These are phyloP conservation scores for Boletus rubropictus DNA, from an alignment of 768 basidiomycete species.

Conservation along the genomic window DNA sequence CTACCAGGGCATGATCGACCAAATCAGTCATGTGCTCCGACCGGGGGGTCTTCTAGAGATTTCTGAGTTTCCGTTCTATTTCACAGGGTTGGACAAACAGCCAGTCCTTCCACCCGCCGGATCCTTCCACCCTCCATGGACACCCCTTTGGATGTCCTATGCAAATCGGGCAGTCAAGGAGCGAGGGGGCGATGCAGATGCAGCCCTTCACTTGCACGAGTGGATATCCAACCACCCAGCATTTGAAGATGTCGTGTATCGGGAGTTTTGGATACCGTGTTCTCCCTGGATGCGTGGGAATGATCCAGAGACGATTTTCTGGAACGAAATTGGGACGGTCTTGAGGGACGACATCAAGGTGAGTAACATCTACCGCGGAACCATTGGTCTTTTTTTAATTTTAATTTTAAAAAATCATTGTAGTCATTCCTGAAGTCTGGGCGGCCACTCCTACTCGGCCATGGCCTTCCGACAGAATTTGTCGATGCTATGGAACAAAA, in stretches of 20 bases:
- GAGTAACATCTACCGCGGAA: slow-evolving; percentile 4
- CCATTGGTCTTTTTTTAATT: neutral
- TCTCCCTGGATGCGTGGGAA: slow-evolving; percentile 41
- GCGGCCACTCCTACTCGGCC: slow-evolving; percentile 61
- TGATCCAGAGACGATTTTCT: slow-evolving; percentile 25
- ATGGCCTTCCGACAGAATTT: slow-evolving; percentile 49
- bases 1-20: slow-evolving; percentile 57
- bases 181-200: slow-evolving; percentile 59
- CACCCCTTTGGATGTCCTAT: slow-evolving; percentile 57
- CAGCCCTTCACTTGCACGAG: slow-evolving; percentile 47
- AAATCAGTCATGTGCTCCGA: slow-evolving; percentile 60
- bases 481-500: slow-evolving; percentile 51
- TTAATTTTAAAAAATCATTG: no score
- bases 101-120: slow-evolving; percentile 40
- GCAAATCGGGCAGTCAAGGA: slow-evolving; percentile 46
- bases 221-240: slow-evolving; percentile 52
- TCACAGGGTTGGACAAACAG: slow-evolving; percentile 49
- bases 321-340: slow-evolving; percentile 38
- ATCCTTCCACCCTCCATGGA: slow-evolving; percentile 48
- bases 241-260: slow-evolving; percentile 54
- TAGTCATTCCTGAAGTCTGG: slow-evolving; percentile 63
- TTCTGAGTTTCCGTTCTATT: slow-evolving; percentile 62
- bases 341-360: slow-evolving; percentile 62
- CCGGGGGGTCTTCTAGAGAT: slow-evolving; percentile 65
- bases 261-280: slow-evolving; percentile 59